Evolutionary conservation across 78 protist species (phyloP), one percentile per base, ranked within the genome.

Genomic region (Cavenderia fasciculata): DNA sequence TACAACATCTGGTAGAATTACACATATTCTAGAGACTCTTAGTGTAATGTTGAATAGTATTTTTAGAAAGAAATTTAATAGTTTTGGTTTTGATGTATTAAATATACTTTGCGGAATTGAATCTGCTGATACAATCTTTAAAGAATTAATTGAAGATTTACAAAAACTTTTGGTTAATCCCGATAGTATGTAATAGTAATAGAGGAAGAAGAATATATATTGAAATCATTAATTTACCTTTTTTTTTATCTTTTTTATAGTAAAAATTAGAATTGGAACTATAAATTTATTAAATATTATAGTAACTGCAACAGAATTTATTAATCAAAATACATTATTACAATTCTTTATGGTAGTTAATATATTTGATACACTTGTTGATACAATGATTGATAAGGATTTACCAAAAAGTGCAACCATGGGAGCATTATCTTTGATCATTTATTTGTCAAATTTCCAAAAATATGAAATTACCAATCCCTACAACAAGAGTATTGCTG

Each of bases 51-150:
- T 82, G 41, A 82, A 66, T 43, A 82, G 89, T 82, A 82, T 82
- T 38, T 82, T 82, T 66, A 82, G 89, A 82, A 82, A 82, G 70
- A 82, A 82, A 68, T 82, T 82, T 43, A 82, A 82, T 68, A 82
- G 68, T 41, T 82, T 82, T 82, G 89, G 89, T 38, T 82, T 82
- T 68, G 89, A 82, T 29, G 33, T 82, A n/a, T 43, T 82, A 33
- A 82, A 82, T 68, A 82, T 82, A 6, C 52, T 82, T 11, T 82
- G 89, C 68, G 89, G 89, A 34, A 82, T 82, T 3, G 89, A 82
- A 16, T 56, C 49, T 68, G 74, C 89, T 43, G 89, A 82, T 56
- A 43, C 19, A 38, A 40, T 82, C 12, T 61, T 82, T 56, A 47
- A 73, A 68, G 76, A 82, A 29, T 54, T 82, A 27, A 82, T 82